Percentiles rank a stretch among this genome's conserved stretches.
Conservation (phyloP, 2,329 filamentous ascomycete genomes). For the Ustulina deusta region DNA sequence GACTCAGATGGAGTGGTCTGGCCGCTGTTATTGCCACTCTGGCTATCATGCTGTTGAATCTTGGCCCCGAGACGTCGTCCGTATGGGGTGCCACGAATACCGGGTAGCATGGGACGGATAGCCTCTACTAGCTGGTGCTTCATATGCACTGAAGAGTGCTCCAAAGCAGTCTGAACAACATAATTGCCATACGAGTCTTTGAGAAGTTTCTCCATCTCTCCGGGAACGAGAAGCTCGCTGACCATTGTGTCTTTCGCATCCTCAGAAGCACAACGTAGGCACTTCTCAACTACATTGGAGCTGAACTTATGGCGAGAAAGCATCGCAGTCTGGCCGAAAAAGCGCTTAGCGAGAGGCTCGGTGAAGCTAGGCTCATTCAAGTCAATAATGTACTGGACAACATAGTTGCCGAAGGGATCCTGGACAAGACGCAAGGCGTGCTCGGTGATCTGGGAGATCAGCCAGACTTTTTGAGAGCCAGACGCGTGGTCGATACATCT, state of each 20-base stretch:
- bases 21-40: conserved; percentile 60
- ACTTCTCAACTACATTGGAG: conserved; percentile 99
- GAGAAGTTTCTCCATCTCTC: conserved; percentile 87
- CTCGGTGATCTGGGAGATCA: conserved; percentile 87
- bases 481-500: conserved; percentile 98
- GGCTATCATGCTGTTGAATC: conserved; percentile 72
- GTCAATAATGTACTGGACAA: conserved; percentile 98
- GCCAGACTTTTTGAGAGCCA: conserved; percentile 85
- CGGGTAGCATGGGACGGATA: conserved; percentile 85
- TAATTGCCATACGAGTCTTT: conserved; percentile 97
- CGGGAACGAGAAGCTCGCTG: conserved; percentile 78
- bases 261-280: conserved; percentile 83
- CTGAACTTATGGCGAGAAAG: conserved; percentile 98
- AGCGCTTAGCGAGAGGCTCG: conserved; percentile 85
- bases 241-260: conserved; percentile 84
- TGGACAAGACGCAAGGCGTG: conserved; percentile 92
- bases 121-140: conserved; percentile 83
- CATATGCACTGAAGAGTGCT: conserved; percentile 80
- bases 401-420: conserved; percentile 98
- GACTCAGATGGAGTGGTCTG: conserved; percentile 66
- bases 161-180: conserved; percentile 95
- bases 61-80: conserved; percentile 94
- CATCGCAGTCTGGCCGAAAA: conserved; percentile 77
- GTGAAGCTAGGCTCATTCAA: conserved; percentile 89
- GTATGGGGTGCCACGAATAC: conserved; percentile 91